Conservation (phyloP, 805 yeast species). For the Scheffersomyces stipitis region DNA sequence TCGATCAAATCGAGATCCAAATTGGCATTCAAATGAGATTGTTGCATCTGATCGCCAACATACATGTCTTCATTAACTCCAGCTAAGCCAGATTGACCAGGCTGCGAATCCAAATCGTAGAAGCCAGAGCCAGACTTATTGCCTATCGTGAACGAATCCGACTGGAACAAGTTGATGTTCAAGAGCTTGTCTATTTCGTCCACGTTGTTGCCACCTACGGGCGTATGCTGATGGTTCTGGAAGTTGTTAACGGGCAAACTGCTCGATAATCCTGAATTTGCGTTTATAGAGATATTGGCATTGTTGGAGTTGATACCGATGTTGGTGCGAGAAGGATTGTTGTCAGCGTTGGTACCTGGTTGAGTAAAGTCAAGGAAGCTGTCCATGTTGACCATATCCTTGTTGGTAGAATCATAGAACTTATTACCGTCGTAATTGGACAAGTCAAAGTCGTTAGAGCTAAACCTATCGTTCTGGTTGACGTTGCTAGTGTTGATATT, state of each 20-base stretch:
- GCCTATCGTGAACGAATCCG: slow-evolving; percentile 30
- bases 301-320: slow-evolving; percentile 1
- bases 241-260: not conserved
- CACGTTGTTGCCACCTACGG: slow-evolving; percentile 9
- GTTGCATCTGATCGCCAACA: slow-evolving; percentile 14
- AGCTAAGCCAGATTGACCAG: slow-evolving; percentile 10
- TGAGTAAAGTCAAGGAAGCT: slow-evolving; percentile 14
- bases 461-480: not conserved
- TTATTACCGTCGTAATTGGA: not conserved
- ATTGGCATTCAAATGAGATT: slow-evolving; percentile 1
- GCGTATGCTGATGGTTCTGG: not conserved
- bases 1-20: not conserved
- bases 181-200: slow-evolving; percentile 43
- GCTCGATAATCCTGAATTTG: slow-evolving; percentile 2
- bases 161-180: slow-evolving; percentile 39
- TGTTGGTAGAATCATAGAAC: slow-evolving; percentile 2
- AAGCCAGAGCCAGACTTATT: not conserved
- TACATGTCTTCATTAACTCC: slow-evolving; percentile 37
- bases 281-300: slow-evolving; percentile 1
- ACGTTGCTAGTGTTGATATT: not conserved
- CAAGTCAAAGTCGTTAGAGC: not conserved
- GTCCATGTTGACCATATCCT: slow-evolving; percentile 16
- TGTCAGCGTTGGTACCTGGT: not conserved
- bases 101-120: slow-evolving; percentile 9
- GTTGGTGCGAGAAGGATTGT: not conserved